Conservation (phyloP, 805 yeast genomes). For the Starmerella kuoi region DNA sequence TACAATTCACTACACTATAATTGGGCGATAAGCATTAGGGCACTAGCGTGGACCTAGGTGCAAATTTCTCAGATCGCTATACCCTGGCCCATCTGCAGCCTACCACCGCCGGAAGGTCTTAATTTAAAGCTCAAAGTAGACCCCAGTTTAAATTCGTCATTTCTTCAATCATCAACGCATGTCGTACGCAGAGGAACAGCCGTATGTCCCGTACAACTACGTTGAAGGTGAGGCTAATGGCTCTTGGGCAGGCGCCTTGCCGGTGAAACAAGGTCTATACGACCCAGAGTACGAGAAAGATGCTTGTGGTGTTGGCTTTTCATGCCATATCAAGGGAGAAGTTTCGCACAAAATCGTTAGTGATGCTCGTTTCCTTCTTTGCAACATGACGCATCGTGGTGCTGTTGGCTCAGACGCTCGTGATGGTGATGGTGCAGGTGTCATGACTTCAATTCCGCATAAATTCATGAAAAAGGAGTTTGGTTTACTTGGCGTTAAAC, state of each 20-base stretch:
- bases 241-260: conserved; percentile 88
- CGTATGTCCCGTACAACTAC: conserved; percentile 40
- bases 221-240: conserved; percentile 66
- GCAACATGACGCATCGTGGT: conserved; percentile 98
- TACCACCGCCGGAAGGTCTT: background rate
- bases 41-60: conserved; percentile 1
- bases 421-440: conserved; percentile 99
- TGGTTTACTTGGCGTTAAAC: conserved; percentile 48
- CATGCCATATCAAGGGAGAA: conserved; percentile 82
- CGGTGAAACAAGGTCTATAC: conserved; percentile 77
- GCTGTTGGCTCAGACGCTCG: conserved; percentile 92
- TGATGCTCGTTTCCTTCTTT: conserved; percentile 71
- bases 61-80: background rate
- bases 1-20: background rate
- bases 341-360: conserved; percentile 84
- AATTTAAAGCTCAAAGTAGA: background rate
- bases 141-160: background rate
- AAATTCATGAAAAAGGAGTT: conserved; percentile 77
- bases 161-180: background rate
- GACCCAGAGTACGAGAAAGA: conserved; percentile 91
- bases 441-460: conserved; percentile 85
- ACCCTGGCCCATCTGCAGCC: conserved; percentile 5
- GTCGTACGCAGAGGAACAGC: conserved; percentile 11
- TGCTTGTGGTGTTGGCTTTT: conserved; percentile 98
- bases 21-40: conserved; percentile 8